Evolutionary conservation across 768 basidiomycete genomes (phyloP), one percentile per base, ranked within the genome.

Genomic region (Leccinum ochraceum): DNA sequence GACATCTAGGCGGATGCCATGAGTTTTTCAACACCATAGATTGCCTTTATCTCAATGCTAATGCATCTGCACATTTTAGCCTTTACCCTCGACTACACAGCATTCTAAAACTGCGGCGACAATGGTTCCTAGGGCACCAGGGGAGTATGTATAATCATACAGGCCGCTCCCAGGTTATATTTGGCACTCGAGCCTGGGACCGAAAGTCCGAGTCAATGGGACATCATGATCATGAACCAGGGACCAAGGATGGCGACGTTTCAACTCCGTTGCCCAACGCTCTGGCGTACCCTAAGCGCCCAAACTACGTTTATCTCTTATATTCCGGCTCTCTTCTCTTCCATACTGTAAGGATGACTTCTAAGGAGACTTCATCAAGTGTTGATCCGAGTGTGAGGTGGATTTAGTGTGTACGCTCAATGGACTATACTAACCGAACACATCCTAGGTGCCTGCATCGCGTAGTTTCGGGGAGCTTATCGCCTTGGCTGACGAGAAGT

Each of bases 381-480:
- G 32, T 34, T 24, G 58, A 57, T 60, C 13, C 48, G 34, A 37
- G 30, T n/a, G 63, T 64, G 57, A 28, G 48, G 20, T 46, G 16
- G 24, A 48, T 5, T 50, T 6, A 4, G 6, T n/a, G 8, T 17
- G 26, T 6, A 8, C 5, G 2, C 37, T 32, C 10, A 14, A 54
- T 44, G 28, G 16, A 28, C 10, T 11, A 24, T 1, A 11, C 57
- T 60, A 11, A 64, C 50, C 6, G 46, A 22, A 17, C 3, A 4
- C 28, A 4, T 50, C 17, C 20, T 42, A 42, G 42, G 42, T 9
- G 10, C 9, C 60, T 37, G 39, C 14, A 13, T 57, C 50, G 7
- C 81, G 77, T 62, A 78, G 34, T 3, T 67, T 67, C 17, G 57
- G 60, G n/a, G 59, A 55, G 6, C 50, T 64, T 16, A 57, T 67